These are phyloP conservation scores for Chaetomium olivaceum DNA, from an alignment of 2,329 filamentous ascomycete genomes.

Conservation along the genomic window DNA sequence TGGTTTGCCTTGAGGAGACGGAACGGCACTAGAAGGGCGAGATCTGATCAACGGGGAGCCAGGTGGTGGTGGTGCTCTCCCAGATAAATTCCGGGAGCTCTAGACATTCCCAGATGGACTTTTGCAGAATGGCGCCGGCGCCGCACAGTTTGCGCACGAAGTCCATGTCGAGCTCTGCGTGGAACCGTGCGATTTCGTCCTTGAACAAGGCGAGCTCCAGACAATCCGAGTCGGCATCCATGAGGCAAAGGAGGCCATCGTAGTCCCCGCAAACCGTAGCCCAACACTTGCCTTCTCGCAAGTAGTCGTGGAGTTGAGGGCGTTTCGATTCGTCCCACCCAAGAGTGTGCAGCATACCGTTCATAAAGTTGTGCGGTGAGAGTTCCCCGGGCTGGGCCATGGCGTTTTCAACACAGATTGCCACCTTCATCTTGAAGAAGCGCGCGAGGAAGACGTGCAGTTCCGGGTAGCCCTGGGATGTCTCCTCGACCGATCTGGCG, in stretches of 20 bases:
- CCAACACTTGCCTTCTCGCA: conserved; percentile 34
- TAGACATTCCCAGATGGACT: conserved; percentile 26
- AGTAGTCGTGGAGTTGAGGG: conserved; percentile 26
- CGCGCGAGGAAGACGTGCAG: conserved; percentile 29
- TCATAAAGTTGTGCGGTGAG: conserved; percentile 14
- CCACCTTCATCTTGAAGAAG: conserved; percentile 30
- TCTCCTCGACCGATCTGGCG: conserved; percentile 20
- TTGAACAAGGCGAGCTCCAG: conserved; percentile 29
- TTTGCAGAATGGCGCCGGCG: conserved; percentile 26
- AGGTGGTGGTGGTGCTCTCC: conserved; percentile 25
- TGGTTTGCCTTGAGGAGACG: conserved; percentile 24
- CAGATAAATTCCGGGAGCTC: conserved; percentile 32
- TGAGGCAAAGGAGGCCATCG: conserved; percentile 31
- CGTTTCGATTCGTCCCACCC: conserved; percentile 26
- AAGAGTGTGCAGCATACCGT: conserved; percentile 24
- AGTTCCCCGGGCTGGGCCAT: background rate
- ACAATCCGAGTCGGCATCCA: conserved; percentile 23
- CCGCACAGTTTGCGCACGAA: conserved; percentile 27
- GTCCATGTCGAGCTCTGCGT: conserved; percentile 24
- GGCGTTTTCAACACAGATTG: conserved; percentile 16
- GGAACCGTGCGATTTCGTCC: conserved; percentile 27
- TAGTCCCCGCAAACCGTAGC: conserved; percentile 27
- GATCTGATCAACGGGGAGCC: conserved; percentile 22
- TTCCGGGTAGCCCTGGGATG: conserved; percentile 20
- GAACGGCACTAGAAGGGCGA: conserved; percentile 27